These are phyloP conservation scores for Austropuccinia psidii DNA, from an alignment of 1,284 basidiomycete species.

Conservation along the genomic window DNA sequence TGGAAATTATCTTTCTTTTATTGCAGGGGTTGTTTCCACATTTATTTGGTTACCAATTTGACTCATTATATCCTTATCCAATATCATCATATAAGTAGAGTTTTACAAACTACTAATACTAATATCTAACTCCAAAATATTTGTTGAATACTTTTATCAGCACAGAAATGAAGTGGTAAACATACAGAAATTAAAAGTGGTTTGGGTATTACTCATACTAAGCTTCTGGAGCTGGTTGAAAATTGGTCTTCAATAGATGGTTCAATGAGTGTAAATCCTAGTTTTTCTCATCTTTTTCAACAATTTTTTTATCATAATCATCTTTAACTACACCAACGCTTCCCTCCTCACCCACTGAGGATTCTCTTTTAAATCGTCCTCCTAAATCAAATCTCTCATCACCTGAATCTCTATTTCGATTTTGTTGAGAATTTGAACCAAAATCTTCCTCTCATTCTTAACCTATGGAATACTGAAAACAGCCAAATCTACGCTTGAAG, in stretches of 20 bases:
- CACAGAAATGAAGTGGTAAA: slow-evolving; percentile 62
- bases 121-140: slow-evolving; percentile 77
- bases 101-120: slow-evolving; percentile 79
- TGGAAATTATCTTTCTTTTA: slow-evolving; percentile 94
- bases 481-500: slow-evolving; percentile 1
- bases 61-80: slow-evolving; percentile 29
- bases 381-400: not conserved
- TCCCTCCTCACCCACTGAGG: not conserved
- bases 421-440: slow-evolving; percentile 29
- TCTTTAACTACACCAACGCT: too few species aligned
- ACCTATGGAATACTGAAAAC: not conserved
- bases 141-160: slow-evolving; percentile 78
- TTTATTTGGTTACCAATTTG: not conserved
- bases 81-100: slow-evolving; percentile 71
- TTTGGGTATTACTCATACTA: slow-evolving; percentile 34
- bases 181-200: slow-evolving; percentile 33
- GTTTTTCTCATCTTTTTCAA: slow-evolving; percentile 24
- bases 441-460: not conserved
- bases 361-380: not conserved
- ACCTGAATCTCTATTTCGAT: slow-evolving; percentile 25
- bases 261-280: not conserved
- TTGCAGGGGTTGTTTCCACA: slow-evolving; percentile 60
- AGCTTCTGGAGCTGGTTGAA: slow-evolving; percentile 32
- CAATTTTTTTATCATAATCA: not conserved
- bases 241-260: slow-evolving; percentile 26